Conservation (phyloP, 1,284 basidiomycete species). For the Ceratorhiza oryzae-sativae region DNA sequence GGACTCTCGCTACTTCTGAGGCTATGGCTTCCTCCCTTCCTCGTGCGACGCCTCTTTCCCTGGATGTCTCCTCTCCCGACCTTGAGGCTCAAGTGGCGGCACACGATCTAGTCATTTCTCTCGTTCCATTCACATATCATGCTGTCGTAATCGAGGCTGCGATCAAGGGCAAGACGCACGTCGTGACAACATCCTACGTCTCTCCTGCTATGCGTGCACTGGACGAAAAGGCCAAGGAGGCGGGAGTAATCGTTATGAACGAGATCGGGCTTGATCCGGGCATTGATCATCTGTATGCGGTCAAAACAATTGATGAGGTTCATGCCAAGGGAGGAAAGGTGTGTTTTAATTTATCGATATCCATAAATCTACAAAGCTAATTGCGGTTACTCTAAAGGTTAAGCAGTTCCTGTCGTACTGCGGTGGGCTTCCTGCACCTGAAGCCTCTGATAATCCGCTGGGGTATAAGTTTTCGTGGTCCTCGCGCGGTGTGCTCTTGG, state of each 20-base stretch:
- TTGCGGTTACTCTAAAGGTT: slow-evolving; percentile 59
- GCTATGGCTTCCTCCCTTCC: slow-evolving; percentile 73
- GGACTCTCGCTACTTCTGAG: slow-evolving; percentile 79
- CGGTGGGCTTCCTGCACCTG: slow-evolving; percentile 92
- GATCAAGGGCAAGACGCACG: slow-evolving; percentile 92
- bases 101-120: slow-evolving; percentile 93
- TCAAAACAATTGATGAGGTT: slow-evolving; percentile 96
- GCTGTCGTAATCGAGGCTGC: slow-evolving; percentile 92
- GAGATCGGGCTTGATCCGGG: slow-evolving; percentile 98
- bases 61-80: slow-evolving; percentile 80
- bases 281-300: slow-evolving; percentile 93
- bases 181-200: slow-evolving; percentile 97
- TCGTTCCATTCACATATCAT: slow-evolving; percentile 97
- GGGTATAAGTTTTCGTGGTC: slow-evolving; percentile 99
- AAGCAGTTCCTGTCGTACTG: slow-evolving; percentile 97
- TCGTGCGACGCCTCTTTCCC: slow-evolving; percentile 74
- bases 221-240: slow-evolving; percentile 82
- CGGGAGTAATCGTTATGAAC: slow-evolving; percentile 96
- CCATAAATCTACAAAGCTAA: not conserved
- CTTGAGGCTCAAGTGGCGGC: slow-evolving; percentile 84
- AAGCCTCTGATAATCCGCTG: slow-evolving; percentile 91
- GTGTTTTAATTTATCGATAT: slow-evolving; percentile 40
- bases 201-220: slow-evolving; percentile 88
- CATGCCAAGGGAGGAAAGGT: slow-evolving; percentile 95
- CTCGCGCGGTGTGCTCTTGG: slow-evolving; percentile 93